A percentile compares a stretch with the other conserved stretches of the same genome.
phyloP scores from a whole-genome alignment of 768 basidiomycete species.

The Lenzites betulinus region DNA sequence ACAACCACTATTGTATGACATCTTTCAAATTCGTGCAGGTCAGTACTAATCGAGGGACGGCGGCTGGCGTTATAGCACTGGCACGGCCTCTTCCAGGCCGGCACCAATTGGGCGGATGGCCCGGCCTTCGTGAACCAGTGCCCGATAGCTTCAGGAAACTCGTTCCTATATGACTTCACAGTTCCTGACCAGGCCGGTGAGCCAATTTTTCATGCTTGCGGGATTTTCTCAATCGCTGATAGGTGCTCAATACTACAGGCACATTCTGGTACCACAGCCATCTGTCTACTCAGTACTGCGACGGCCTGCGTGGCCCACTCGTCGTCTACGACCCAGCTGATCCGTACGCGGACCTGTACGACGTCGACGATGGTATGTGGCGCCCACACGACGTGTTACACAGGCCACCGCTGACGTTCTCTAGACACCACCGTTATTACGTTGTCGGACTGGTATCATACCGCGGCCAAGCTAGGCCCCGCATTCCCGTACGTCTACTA shows the following conservation, averaged over 20 bases:
- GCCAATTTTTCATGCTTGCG: not conserved
- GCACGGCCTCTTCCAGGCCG: constrained; percentile 52
- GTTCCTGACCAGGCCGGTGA: constrained; percentile 30
- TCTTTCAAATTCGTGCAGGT: not conserved
- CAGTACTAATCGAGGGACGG: not conserved
- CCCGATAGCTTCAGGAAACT: constrained; percentile 38
- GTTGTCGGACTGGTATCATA: constrained; percentile 46
- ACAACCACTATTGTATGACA: constrained; percentile 25
- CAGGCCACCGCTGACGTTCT: no score
- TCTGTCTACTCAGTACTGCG: constrained; percentile 41
- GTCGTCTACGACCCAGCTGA: constrained; percentile 36
- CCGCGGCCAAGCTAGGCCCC: constrained; percentile 14
- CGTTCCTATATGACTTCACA: constrained; percentile 43
- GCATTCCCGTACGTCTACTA: constrained; percentile 16
- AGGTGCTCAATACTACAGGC: constrained; percentile 15
- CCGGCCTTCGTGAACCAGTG: constrained; percentile 47
- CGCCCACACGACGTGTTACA: no score
- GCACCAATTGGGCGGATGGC: constrained; percentile 49
- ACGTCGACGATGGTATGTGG: constrained; percentile 30
- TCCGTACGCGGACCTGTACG: constrained; percentile 32
- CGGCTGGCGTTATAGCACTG: constrained; percentile 33
- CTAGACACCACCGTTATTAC: constrained; percentile 48
- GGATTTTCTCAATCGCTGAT: no score
- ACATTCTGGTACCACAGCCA: constrained; percentile 47
- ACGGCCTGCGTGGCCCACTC: constrained; percentile 41